A percentile compares a stretch with the other conserved stretches of the same genome.
phyloP scores from a whole-genome alignment of 345 rosid genomes.

The Trapa incisa region DNA sequence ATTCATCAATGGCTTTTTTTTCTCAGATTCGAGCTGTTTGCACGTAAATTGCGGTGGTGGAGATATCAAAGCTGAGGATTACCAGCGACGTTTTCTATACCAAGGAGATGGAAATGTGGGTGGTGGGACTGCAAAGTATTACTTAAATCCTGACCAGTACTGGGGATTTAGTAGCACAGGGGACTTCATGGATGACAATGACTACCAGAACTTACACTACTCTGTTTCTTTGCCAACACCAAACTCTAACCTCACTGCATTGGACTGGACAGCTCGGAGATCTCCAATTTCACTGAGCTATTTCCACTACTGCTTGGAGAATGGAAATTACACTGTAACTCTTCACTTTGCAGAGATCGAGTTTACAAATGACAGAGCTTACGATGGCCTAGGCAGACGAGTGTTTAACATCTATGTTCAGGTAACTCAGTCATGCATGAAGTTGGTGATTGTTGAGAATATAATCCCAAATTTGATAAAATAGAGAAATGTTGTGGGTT shows the following conservation, averaged over 20 bases:
- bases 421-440: conserved; percentile 15
- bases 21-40: conserved; percentile 19
- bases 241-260: conserved; percentile 8
- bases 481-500: too few species aligned
- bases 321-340: conserved; percentile 37
- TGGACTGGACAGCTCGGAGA: conserved; percentile 38
- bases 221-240: conserved; percentile 9
- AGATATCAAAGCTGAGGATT: conserved; percentile 7
- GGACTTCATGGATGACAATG: conserved; percentile 31
- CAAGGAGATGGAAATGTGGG: conserved; percentile 24
- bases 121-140: conserved; percentile 26
- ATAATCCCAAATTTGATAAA: too few species aligned
- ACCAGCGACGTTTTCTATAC: conserved; percentile 14
- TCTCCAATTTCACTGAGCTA: conserved; percentile 38
- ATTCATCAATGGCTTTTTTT: neutral
- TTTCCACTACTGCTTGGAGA: conserved; percentile 35
- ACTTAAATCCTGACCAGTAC: conserved; percentile 6
- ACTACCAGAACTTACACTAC: conserved; percentile 6
- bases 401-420: conserved; percentile 40
- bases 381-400: conserved; percentile 28
- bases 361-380: conserved; percentile 28
- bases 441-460: too few species aligned
- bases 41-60: conserved; percentile 41
- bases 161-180: conserved; percentile 56
- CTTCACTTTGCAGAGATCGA: conserved; percentile 44